Percentiles rank a stretch among this genome's conserved stretches.
Conservation (phyloP, 768 basidiomycete genomes). For the Phaffia tasmanica region DNA sequence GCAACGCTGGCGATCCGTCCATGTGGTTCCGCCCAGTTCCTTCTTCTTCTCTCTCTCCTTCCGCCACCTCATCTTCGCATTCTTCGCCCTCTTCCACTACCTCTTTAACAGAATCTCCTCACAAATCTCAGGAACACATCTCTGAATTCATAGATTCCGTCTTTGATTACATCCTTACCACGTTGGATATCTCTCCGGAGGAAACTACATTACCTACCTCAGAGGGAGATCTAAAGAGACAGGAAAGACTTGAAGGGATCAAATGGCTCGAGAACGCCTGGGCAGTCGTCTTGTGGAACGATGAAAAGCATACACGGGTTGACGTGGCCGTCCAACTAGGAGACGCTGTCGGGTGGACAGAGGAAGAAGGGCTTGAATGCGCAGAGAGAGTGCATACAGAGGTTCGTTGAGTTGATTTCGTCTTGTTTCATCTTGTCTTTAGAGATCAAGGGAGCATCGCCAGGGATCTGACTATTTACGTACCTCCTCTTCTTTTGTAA, state of each 20-base stretch:
- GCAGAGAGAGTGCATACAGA: slow-evolving; percentile 32
- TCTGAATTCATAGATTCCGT: slow-evolving; percentile 60
- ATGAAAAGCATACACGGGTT: slow-evolving; percentile 88
- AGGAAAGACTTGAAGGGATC: not conserved
- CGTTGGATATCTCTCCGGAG: slow-evolving; percentile 68
- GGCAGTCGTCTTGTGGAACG: slow-evolving; percentile 83
- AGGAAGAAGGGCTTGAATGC: slow-evolving; percentile 29
- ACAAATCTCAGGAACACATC: slow-evolving; percentile 51
- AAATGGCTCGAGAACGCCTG: slow-evolving; percentile 31
- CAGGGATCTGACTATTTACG: not conserved
- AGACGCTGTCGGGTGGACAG: slow-evolving; percentile 31
- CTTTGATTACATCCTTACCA: slow-evolving; percentile 71
- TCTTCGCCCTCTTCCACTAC: slow-evolving; percentile 2
- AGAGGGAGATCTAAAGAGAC: slow-evolving; percentile 56
- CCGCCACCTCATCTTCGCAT: slow-evolving; percentile 2
- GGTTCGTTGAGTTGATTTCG: slow-evolving; percentile 26
- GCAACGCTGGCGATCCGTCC: slow-evolving; percentile 86
- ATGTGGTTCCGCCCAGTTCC: slow-evolving; percentile 62
- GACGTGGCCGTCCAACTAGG: slow-evolving; percentile 52
- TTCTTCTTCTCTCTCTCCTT: slow-evolving; percentile 66
- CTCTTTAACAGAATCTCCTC: slow-evolving; percentile 8
- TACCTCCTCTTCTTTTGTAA: not conserved
- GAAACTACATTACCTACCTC: slow-evolving; percentile 56
- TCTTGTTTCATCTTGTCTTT: not conserved
- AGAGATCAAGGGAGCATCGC: not conserved